Evolutionary conservation across 768 basidiomycete species (phyloP), one percentile per base, ranked within the genome.

Genomic region (Mycena pura): DNA sequence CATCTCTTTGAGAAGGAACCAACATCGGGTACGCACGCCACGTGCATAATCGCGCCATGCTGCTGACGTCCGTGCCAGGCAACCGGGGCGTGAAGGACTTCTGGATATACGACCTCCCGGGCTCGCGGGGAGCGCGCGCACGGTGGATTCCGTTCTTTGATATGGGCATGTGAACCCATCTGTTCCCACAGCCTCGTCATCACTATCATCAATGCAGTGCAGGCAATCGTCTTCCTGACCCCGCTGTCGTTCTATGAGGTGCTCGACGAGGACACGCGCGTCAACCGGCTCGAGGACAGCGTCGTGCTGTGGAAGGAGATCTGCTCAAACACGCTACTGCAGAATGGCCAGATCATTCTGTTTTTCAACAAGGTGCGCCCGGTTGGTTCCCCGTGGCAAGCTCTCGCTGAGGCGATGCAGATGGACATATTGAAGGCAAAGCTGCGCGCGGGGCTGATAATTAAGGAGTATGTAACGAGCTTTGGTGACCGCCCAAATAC

Each of bases 181-280:
- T 51, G 13, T 22, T 32, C 39, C 32, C n/a, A n/a, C n/a, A 9
- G 32, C 22, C 27, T 22, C n/a, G 19, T 46, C 24, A 19, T 44
- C 13, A 50, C 27, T n/a, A n/a, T n/a, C 17, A 13, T 13, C 44
- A 2, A 6, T 27, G 19, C 55, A 86, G 88, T 90, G 7, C 84
- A 91, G 73, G 88, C 90, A 0, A 91, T 93, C 65, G 82, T 93
- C 43, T 92, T 93, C 73, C 82, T 93, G 19, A 91, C 89, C 0
- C 91, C 91, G 0, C 80, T 92, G 1, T 79, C 86, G 0, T 90
- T 92, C 68, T 87, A 92, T 65, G 84, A 89, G 66, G 80, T 82
- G 38, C 84, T 93, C 4, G 86, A 90, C n/a, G 91, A 92, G 68
- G 82, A 91, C 67, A 74, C 77, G 3, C 77, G 76, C 46, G 76